Percentiles rank a stretch among this genome's conserved stretches.
Evolutionary conservation across 169 alveolate species (phyloP).

Genomic region (Plasmodium inui): DNA sequence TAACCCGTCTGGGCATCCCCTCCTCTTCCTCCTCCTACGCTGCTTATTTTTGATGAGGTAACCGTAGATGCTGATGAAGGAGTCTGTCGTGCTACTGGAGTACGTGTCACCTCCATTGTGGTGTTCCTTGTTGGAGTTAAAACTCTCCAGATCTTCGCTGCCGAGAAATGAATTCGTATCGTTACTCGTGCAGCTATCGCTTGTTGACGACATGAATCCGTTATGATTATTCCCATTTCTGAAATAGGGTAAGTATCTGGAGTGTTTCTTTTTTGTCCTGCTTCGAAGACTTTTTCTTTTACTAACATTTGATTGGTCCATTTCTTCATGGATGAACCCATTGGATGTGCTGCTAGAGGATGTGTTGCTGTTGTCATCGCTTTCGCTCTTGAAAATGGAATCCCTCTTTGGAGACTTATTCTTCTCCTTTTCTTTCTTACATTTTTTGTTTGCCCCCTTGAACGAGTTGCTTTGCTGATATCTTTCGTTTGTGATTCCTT

Average conservation of each 20-base stretch:
- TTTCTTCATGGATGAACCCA: constrained; percentile 23
- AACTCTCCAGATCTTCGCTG: constrained; percentile 43
- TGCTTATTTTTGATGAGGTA: constrained; percentile 45
- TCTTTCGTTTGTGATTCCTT: constrained; percentile 8
- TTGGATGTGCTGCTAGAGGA: constrained; percentile 53
- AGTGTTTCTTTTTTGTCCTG: neutral
- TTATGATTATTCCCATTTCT: constrained; percentile 1
- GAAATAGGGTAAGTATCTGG: neutral
- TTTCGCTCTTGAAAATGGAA: constrained; percentile 32
- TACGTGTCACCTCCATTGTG: neutral
- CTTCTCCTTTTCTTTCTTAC: constrained; percentile 14
- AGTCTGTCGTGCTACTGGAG: constrained; percentile 36
- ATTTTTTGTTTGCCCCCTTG: neutral
- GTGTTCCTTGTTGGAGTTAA: constrained; percentile 42
- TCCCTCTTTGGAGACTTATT: neutral
- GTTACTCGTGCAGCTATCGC: constrained; percentile 57
- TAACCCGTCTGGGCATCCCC: neutral
- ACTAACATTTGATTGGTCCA: neutral
- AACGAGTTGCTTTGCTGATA: neutral
- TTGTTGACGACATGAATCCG: constrained; percentile 31
- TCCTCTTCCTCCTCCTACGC: constrained; percentile 2
- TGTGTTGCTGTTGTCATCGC: constrained; percentile 33
- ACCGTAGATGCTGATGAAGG: constrained; percentile 58
- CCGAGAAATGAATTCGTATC: constrained; percentile 27
- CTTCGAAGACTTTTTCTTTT: constrained; percentile 19